Evolutionary conservation across 169 alveolate genomes (phyloP).

Genomic region (Plasmodium vinckei): DNA sequence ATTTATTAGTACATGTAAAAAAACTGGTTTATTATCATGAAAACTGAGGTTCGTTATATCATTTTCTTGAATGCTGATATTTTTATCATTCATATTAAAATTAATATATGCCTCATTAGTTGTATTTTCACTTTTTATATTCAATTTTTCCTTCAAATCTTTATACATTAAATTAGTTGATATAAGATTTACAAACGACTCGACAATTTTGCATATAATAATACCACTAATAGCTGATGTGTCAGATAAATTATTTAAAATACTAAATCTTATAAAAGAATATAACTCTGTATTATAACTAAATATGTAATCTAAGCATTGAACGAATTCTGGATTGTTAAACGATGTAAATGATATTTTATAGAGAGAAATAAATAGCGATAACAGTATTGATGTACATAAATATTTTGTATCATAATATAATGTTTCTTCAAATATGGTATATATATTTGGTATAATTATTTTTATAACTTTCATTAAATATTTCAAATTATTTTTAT

Average conservation of each 20-base stretch:
- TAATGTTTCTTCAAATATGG: constrained; percentile 37
- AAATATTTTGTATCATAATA: constrained; percentile 71
- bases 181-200: constrained; percentile 5
- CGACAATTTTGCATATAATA: constrained; percentile 48
- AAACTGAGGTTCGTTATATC: background rate
- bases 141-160: background rate
- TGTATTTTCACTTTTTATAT: background rate
- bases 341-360: constrained; percentile 19
- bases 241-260: constrained; percentile 56
- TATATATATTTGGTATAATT: constrained; percentile 58
- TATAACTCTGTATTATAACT: constrained; percentile 33
- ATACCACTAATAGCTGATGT: constrained; percentile 69
- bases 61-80: background rate
- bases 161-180: background rate
- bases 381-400: constrained; percentile 40
- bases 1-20: constrained; percentile 25
- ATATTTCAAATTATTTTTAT: constrained; percentile 40
- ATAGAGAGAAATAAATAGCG: constrained; percentile 63
- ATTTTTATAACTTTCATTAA: constrained; percentile 47
- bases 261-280: constrained; percentile 22
- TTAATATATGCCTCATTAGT: background rate
- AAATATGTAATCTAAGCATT: constrained; percentile 40
- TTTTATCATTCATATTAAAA: background rate
- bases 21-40: background rate
- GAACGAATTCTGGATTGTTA: constrained; percentile 16